Conservation (phyloP, 257 asterid species). For the Rhazya stricta region DNA sequence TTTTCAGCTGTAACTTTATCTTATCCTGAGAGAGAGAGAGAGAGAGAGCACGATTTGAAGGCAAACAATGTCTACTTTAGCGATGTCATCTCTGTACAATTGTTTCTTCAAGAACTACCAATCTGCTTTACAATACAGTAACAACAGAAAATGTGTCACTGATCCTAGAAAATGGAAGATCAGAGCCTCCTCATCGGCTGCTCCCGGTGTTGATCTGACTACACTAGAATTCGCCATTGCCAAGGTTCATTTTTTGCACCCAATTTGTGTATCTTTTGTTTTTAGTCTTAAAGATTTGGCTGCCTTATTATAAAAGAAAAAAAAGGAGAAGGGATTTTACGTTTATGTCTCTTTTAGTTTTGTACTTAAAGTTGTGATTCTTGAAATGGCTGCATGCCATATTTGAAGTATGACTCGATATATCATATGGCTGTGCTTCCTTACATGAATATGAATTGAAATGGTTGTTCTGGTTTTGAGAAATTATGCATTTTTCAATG, state of each 20-base stretch:
- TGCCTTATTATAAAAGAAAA: no score
- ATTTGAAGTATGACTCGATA: neutral
- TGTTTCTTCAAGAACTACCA: slow-evolving; percentile 30
- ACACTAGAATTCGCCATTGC: slow-evolving; percentile 64
- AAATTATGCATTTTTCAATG: neutral
- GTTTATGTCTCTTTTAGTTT: neutral
- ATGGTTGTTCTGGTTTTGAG: neutral
- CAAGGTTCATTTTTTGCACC: slow-evolving; percentile 34
- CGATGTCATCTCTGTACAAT: slow-evolving; percentile 32
- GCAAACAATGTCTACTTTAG: slow-evolving; percentile 35
- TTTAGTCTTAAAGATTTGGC: no score
- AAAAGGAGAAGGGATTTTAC: neutral
- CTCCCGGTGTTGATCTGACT: slow-evolving; percentile 58
- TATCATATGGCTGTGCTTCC: neutral
- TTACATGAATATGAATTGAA: neutral
- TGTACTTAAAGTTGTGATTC: neutral
- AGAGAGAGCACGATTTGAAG: neutral
- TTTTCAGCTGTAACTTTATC: slow-evolving; percentile 15
- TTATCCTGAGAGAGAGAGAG: neutral
- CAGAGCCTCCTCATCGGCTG: slow-evolving; percentile 67
- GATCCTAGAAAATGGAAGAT: slow-evolving; percentile 22
- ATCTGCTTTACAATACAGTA: neutral
- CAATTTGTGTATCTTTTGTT: neutral
- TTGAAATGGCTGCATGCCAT: neutral
- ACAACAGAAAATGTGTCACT: slow-evolving; percentile 2